A percentile compares a stretch with the other conserved stretches of the same genome.
These are phyloP conservation scores for Trichoderma koningii DNA, from an alignment of 2,329 filamentous ascomycete species.

Conservation along the genomic window DNA sequence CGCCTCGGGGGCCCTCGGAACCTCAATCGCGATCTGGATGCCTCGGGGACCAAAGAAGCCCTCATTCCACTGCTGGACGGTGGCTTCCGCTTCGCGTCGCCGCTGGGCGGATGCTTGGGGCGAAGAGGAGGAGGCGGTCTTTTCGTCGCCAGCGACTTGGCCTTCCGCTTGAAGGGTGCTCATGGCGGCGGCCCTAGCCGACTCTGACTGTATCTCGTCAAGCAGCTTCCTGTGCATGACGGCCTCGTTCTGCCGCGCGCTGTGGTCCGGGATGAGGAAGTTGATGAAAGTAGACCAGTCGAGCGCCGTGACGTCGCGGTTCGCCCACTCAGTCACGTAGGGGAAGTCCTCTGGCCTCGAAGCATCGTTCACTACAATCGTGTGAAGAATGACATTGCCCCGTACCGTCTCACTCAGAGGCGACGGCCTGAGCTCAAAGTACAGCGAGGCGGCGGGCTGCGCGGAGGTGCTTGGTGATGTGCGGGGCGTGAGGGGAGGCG, in stretches of 20 bases:
- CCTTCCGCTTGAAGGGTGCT: slow-evolving; percentile 42
- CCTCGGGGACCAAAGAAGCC: slow-evolving; percentile 57
- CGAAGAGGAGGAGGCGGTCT: no score
- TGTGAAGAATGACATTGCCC: slow-evolving; percentile 39
- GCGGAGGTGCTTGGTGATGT: slow-evolving; percentile 33
- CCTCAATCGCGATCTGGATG: slow-evolving; percentile 45
- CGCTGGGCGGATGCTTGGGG: slow-evolving; percentile 27
- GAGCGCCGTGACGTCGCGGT: slow-evolving; percentile 50
- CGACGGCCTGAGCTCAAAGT: slow-evolving; percentile 51
- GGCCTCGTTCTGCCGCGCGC: slow-evolving; percentile 47
- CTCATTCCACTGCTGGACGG: slow-evolving; percentile 58
- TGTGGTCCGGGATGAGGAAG: slow-evolving; percentile 55
- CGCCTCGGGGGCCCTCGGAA: slow-evolving; percentile 27
- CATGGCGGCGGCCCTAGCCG: slow-evolving; percentile 35
- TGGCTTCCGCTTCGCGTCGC: slow-evolving; percentile 42
- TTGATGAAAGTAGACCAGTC: slow-evolving; percentile 64
- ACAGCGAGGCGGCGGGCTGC: slow-evolving; percentile 36
- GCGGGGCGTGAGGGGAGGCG: slow-evolving; percentile 53
- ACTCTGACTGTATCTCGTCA: slow-evolving; percentile 42
- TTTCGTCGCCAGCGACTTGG: slow-evolving; percentile 41
- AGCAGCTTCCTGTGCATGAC: slow-evolving; percentile 53
- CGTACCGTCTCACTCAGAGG: slow-evolving; percentile 31
- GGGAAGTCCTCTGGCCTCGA: slow-evolving; percentile 50
- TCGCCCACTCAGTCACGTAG: slow-evolving; percentile 43
- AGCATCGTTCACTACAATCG: slow-evolving; percentile 39